Conservation (phyloP, 2,329 filamentous ascomycete species). For the Penicillium freii region DNA sequence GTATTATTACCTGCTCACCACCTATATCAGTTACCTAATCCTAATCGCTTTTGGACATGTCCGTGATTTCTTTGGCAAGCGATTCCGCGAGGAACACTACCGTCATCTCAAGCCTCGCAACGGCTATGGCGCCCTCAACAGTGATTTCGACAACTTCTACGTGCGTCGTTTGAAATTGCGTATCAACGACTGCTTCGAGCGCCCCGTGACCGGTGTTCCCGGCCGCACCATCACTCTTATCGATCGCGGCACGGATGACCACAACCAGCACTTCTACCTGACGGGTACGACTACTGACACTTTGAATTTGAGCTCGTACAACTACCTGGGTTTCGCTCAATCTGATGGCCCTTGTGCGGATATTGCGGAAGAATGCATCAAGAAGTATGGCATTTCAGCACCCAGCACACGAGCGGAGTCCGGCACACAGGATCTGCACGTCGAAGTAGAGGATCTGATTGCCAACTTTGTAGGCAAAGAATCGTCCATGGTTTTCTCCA, state of each 20-base stretch:
- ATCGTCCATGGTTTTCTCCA: constrained; percentile 93
- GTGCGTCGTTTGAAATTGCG: constrained; percentile 87
- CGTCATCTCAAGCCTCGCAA: constrained; percentile 76
- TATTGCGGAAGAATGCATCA: constrained; percentile 79
- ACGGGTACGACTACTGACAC: constrained; percentile 91
- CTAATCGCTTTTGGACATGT: constrained; percentile 94
- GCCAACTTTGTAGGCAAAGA: constrained; percentile 93
- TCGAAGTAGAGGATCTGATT: constrained; percentile 86
- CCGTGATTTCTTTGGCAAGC: constrained; percentile 96
- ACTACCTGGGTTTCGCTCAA: constrained; percentile 97
- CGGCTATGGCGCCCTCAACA: constrained; percentile 92
- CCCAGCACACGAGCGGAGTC: constrained; percentile 79
- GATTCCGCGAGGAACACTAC: constrained; percentile 85
- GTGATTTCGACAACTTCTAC: constrained; percentile 99
- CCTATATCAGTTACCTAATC: constrained; percentile 96
- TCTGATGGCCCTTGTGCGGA: constrained; percentile 96
- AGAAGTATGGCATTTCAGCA: constrained; percentile 79
- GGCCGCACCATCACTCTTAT: constrained; percentile 90
- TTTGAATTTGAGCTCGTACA: constrained; percentile 98
- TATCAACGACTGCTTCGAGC: constrained; percentile 94
- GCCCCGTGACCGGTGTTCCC: constrained; percentile 88
- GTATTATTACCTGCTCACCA: constrained; percentile 95
- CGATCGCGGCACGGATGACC: constrained; percentile 85
- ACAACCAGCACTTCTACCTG: constrained; percentile 85
- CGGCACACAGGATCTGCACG: constrained; percentile 81